Base-by-base conservation (phyloP, 1,284 basidiomycete genomes). In the Cystobasidium pallidum region DNA sequence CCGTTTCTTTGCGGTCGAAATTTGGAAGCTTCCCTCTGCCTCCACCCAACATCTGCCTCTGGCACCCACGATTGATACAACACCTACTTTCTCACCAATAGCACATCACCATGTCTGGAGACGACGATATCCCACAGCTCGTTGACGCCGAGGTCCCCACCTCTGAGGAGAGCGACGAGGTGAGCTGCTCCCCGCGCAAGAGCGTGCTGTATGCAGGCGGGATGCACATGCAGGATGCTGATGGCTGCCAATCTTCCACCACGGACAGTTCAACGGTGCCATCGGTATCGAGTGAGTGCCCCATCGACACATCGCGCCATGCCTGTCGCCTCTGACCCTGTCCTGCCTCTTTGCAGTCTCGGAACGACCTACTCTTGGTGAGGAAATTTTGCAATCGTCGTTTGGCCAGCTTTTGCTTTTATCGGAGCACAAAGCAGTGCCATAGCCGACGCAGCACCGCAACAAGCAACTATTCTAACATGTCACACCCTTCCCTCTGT, bases 311-410 rank as follows among this genome's bases (percentile, higher is more conserved):
- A 11, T 21, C 30, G 17, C n/a, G 24, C 26, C 41, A 21, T 45
- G 7, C 15, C 21, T 30, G 45, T 15, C 13, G 32, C 41, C 30
- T 15, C 30, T 47, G 34, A 19, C 30, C 32, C 34, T 45, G 28
- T 21, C 34, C 36, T 57, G 15, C 47, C 19, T 26, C 26, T 32
- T 28, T 24, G 15, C 32, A 64, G 68, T 66, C 70, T 78, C 70
- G 77, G 77, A 72, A 78, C 77, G 52, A 74, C 73, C 63, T 74
- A 74, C 70, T 74, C 73, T 36, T 74, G 73, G 67, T 70, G 58
- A 70, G 55, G 52, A 67, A 52, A 43, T 36, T 45, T 45, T 61
- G 55, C 52, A 57, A 68, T 58, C 30, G 54, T 36, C 32, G 54
- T 57, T 34, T 13, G 30, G 24, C 30, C 32, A 24, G 54, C 32